Conservation (phyloP, 2,329 filamentous ascomycete genomes). For the Meredithiella fracta region DNA sequence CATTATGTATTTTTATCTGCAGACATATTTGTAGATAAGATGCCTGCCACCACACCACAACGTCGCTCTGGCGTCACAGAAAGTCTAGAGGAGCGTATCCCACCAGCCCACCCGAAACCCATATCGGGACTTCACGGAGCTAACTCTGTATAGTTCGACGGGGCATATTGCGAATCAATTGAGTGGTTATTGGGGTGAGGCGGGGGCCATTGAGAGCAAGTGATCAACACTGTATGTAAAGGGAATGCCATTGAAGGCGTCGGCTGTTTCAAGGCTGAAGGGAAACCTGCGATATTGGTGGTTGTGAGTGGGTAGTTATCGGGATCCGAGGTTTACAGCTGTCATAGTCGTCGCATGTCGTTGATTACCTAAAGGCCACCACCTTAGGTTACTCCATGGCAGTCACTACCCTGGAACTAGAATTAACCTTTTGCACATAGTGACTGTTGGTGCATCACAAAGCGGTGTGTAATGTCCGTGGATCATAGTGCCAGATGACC, state of each 20-base stretch:
- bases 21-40: conserved; percentile 10
- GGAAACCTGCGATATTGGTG: neutral
- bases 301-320: neutral
- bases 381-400: neutral
- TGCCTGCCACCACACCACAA: neutral
- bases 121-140: neutral
- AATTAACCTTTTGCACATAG: neutral
- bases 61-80: neutral
- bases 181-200: neutral
- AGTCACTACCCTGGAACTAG: neutral
- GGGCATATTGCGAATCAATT: neutral
- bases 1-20: conserved; percentile 14
- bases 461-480: neutral
- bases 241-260: neutral
- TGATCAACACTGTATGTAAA: conserved; percentile 1
- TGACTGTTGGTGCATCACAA: neutral
- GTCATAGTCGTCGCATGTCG: conserved; percentile 2
- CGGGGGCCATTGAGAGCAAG: neutral
- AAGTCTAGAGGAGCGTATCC: neutral
- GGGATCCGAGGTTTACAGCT: neutral
- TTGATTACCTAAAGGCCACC: conserved; percentile 5
- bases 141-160: neutral
- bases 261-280: neutral
- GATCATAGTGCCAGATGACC: neutral
- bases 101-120: neutral